These are phyloP conservation scores for Colletotrichum sp. DNA, from an alignment of 2,329 filamentous ascomycete genomes.

Conservation along the genomic window DNA sequence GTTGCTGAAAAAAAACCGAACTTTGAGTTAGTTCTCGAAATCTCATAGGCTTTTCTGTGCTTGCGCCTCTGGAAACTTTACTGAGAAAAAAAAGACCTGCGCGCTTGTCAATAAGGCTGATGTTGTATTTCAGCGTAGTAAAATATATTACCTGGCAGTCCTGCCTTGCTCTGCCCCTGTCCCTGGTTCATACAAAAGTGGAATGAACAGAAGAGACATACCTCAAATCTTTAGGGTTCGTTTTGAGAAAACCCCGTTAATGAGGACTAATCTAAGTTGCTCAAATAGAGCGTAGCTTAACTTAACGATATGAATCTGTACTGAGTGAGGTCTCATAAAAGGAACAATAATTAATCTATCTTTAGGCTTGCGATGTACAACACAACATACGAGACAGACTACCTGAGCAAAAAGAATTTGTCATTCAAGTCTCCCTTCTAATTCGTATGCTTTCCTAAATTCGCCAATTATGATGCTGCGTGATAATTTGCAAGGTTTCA, in stretches of 20 bases:
- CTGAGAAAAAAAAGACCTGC: too few relatives aligned
- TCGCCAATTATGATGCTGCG: background rate
- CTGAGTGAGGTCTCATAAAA: background rate
- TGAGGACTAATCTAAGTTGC: background rate
- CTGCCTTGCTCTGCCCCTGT: rapidly evolving
- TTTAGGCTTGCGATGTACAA: background rate
- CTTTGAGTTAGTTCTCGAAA: too few relatives aligned
- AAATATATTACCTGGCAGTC: background rate
- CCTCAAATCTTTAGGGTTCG: background rate
- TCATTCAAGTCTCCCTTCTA: background rate
- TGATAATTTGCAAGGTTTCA: background rate
- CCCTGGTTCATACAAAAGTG: background rate
- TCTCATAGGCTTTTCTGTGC: too few relatives aligned
- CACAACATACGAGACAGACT: background rate
- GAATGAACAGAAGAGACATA: background rate
- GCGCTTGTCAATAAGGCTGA: rapidly evolving
- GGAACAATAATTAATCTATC: background rate
- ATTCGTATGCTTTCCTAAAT: background rate
- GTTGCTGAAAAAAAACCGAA: too few relatives aligned
- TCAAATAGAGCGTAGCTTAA: background rate
- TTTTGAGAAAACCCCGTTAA: background rate
- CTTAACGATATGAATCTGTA: background rate
- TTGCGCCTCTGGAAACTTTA: too few relatives aligned
- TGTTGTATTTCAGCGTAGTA: background rate
- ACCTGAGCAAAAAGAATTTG: rapidly evolving